Base-by-base conservation (phyloP, 2,329 filamentous ascomycete species). In the Colletotrichum musae region DNA sequence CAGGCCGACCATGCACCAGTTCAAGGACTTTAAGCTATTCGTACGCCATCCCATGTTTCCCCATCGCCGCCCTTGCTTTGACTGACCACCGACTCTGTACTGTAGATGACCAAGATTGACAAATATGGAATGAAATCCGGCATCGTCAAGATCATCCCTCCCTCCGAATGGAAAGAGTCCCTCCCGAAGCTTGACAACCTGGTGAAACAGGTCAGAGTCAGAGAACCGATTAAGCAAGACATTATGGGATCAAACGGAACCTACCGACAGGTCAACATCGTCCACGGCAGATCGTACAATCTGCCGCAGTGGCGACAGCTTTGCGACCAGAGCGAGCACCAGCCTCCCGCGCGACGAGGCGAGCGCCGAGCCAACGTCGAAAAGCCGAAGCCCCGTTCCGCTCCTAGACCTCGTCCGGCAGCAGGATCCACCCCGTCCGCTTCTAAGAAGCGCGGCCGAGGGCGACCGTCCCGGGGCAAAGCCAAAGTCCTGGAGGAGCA, bases 141-240 rank as follows among this genome's bases (percentile, higher is more conserved):
- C 43, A 98, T 99, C 75, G 91, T 98, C 77, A 98, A 99, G 83
- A 92, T 99, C 68, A 92, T 98, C 61, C 95, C 96, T 32, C 96
- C 96, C 0, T 84, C 92, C 76, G 95, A 98, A 88, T 99, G 96
- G 96, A 96, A 89, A 80, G 89, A 95, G 72, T 86, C 90, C 28
- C 90, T 96, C 45, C 93, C 93, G 16, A 85, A 88, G 45, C 89
- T 98, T 71, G 91, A 96, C 77, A 93, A 98, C 75, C 87, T 94
- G 58, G 89, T 99, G 72, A 98, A 98, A 82, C 91, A 92, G 71
- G 93, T 99, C 79, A 92, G 91, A 77, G 95, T 99, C 76, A 95
- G 95, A 81, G 97, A 99, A 73, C 96, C 96, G 4, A 98, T 99
- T 79, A 97, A 94, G 77, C 96, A 99, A 80, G 96, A 99, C 76